Evolutionary conservation across 2,329 filamentous ascomycete species (phyloP).

Genomic region (Neonectria faginata): DNA sequence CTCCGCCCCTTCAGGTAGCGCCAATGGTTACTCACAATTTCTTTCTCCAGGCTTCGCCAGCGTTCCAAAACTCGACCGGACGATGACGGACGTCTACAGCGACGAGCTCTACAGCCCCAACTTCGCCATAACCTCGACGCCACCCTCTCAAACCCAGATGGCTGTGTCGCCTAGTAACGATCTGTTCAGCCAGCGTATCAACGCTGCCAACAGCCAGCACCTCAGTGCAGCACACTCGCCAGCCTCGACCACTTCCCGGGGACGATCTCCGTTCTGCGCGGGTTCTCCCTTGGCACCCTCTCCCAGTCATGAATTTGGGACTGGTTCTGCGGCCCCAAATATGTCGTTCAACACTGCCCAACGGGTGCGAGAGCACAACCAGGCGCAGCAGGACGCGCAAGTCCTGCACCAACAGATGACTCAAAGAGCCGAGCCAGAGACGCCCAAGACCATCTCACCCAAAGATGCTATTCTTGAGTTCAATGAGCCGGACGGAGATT

Average conservation of each 20-base stretch:
- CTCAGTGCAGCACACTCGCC: constrained; percentile 69
- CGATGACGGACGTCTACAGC: constrained; percentile 85
- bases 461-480: constrained; percentile 93
- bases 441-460: constrained; percentile 90
- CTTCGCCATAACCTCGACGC: constrained; percentile 68
- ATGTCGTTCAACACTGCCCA: constrained; percentile 65
- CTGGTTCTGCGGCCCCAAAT: constrained; percentile 27
- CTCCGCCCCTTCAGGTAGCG: constrained; percentile 12
- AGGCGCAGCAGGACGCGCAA: constrained; percentile 69
- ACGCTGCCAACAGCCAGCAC: constrained; percentile 82
- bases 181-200: constrained; percentile 79
- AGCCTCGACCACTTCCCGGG: constrained; percentile 64
- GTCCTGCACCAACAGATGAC: constrained; percentile 56
- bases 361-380: constrained; percentile 70
- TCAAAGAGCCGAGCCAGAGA: constrained; percentile 57
- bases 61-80: constrained; percentile 83
- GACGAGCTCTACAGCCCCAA: constrained; percentile 87
- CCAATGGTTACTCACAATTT: constrained; percentile 66
- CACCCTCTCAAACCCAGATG: constrained; percentile 60
- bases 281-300: constrained; percentile 71
- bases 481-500: constrained; percentile 77
- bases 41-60: constrained; percentile 61
- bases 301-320: constrained; percentile 57
- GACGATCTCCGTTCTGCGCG: constrained; percentile 84
- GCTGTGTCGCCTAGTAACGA: constrained; percentile 64